Conservation (phyloP, 305 asterid species). For the Fraxinus ornus region DNA sequence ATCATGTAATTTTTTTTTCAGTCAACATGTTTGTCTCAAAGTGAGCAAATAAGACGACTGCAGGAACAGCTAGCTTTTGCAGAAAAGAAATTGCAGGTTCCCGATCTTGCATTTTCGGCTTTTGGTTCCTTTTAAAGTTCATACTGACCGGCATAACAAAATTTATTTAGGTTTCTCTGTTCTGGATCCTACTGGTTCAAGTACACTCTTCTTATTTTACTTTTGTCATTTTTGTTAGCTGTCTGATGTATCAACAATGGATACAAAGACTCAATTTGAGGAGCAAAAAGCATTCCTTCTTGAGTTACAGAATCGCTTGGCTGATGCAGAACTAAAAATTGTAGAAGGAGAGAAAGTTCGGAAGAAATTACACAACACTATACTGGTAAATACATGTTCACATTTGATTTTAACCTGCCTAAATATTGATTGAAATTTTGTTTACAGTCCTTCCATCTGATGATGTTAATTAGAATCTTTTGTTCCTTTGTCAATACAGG, state of each 20-base stretch:
- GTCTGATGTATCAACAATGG: conserved; percentile 61
- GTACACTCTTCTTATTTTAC: background rate
- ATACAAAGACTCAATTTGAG: conserved; percentile 66
- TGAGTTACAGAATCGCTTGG: conserved; percentile 61
- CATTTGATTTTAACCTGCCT: background rate
- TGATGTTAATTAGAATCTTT: background rate
- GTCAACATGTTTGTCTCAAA: conserved; percentile 69
- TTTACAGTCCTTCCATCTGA: background rate
- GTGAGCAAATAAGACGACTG: conserved; percentile 60
- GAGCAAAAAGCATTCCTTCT: conserved; percentile 49
- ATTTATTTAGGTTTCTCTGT: conserved; percentile 1
- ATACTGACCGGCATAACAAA: background rate
- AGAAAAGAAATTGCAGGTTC: conserved; percentile 68
- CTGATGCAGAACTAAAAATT: conserved; percentile 72
- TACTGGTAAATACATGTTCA: conserved; percentile 45
- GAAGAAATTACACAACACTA: conserved; percentile 84
- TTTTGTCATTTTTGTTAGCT: conserved; percentile 33
- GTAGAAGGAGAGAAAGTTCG: conserved; percentile 82
- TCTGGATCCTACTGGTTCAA: background rate
- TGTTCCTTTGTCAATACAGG: conserved; percentile 46
- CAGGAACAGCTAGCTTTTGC: conserved; percentile 72
- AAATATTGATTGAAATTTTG: background rate
- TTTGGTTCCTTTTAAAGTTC: conserved; percentile 1
- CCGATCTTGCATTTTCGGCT: conserved; percentile 3
- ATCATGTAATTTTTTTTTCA: conserved; percentile 26